phyloP scores from a whole-genome alignment of 23 red algal genomes.

The Gracilaria gracilis region DNA sequence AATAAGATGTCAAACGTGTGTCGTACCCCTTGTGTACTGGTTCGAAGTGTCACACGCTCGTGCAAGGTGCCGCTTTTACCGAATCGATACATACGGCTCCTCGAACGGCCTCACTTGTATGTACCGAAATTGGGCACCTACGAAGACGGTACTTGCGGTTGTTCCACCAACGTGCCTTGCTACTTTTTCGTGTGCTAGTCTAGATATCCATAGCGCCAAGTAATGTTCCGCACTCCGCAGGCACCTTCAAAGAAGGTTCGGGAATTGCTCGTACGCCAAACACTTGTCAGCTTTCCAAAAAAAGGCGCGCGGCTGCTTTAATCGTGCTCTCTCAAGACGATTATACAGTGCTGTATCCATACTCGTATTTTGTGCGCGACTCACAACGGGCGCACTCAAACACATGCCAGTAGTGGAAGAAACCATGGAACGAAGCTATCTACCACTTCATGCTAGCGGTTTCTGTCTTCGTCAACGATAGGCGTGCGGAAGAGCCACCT shows the following conservation, averaged over 20 bases:
- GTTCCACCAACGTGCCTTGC: no score
- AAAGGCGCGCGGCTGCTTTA: not conserved
- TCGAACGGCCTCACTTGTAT: no score
- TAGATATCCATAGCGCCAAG: no score
- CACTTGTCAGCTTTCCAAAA: conserved; percentile 11
- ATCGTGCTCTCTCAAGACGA: not conserved
- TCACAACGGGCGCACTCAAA: not conserved
- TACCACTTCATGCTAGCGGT: no score
- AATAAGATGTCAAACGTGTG: not conserved
- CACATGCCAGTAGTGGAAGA: not conserved
- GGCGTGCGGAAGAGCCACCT: not conserved
- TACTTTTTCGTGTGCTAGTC: not conserved
- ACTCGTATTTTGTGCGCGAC: no score
- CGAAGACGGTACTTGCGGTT: no score
- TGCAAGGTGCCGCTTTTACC: no score
- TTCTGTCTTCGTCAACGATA: no score
- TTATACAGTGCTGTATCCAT: not conserved
- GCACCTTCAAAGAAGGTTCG: not conserved
- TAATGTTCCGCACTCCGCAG: not conserved
- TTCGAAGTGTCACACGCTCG: no score
- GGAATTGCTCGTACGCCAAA: not conserved
- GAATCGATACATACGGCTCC: no score
- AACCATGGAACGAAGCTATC: not conserved
- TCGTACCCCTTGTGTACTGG: not conserved
- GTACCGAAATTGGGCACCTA: no score